A percentile compares a stretch with the other conserved stretches of the same genome.
These are phyloP conservation scores for Hanseniaspora jakobsenii DNA, from an alignment of 805 yeast genomes.

Conservation along the genomic window DNA sequence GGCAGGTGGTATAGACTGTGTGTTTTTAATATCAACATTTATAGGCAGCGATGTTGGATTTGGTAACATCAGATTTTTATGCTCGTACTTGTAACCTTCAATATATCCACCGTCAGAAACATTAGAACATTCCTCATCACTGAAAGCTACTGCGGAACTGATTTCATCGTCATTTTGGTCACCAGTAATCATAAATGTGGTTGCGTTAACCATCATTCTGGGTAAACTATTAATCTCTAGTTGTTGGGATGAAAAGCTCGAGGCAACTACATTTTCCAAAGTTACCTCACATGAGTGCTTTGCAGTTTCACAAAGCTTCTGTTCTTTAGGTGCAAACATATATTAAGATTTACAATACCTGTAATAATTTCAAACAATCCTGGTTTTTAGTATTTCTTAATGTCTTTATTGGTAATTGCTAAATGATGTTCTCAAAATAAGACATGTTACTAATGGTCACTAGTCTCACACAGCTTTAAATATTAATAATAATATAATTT, in stretches of 20 bases:
- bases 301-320: neutral
- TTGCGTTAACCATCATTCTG: neutral
- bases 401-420: too few species aligned
- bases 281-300: neutral
- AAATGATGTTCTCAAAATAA: too few species aligned
- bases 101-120: constrained; percentile 3
- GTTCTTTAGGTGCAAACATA: constrained; percentile 3
- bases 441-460: too few species aligned
- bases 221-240: neutral
- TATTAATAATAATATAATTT: too few species aligned
- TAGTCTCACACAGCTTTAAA: too few species aligned
- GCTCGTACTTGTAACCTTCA: constrained; percentile 12
- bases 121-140: constrained; percentile 4
- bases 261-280: constrained; percentile 3
- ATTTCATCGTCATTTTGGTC: neutral
- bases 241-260: neutral
- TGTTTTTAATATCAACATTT: neutral
- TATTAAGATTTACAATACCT: too few species aligned
- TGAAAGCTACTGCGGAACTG: constrained; percentile 6
- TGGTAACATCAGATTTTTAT: constrained; percentile 7
- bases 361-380: too few species aligned
- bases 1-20: too few species aligned
- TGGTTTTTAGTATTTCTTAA: too few species aligned
- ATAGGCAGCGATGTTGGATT: constrained; percentile 9
- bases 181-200: constrained; percentile 4